These are phyloP conservation scores for Plantago major DNA, from an alignment of 257 asterid species.

Conservation along the genomic window DNA sequence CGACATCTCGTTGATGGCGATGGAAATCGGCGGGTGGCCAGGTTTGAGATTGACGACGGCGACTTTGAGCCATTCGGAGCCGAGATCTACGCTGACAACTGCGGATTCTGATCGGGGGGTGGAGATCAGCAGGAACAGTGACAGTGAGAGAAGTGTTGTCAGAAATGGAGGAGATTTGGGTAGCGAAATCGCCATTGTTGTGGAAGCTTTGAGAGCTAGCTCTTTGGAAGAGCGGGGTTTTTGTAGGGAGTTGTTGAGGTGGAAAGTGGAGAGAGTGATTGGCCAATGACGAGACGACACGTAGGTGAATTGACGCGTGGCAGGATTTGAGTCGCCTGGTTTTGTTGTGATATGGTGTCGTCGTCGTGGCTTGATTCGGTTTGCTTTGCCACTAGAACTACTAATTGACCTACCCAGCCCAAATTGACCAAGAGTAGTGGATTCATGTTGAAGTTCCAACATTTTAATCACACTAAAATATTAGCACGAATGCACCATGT, in stretches of 20 bases:
- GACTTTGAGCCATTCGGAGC: slow-evolving; percentile 90
- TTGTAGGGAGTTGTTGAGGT: slow-evolving; percentile 16
- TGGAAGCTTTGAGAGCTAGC: slow-evolving; percentile 15
- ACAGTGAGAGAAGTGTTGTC: slow-evolving; percentile 15
- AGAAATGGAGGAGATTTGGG: neutral
- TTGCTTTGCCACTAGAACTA: no score
- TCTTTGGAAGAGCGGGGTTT: slow-evolving; percentile 21
- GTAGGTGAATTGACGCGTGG: slow-evolving; percentile 49
- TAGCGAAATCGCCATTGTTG: slow-evolving; percentile 40
- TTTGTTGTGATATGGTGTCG: neutral
- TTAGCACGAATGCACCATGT: no score
- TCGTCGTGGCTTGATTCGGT: no score
- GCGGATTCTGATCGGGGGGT: slow-evolving; percentile 60
- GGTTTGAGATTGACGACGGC: slow-evolving; percentile 96
- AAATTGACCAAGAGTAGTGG: no score
- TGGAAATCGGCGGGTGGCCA: slow-evolving; percentile 81
- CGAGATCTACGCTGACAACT: slow-evolving; percentile 96
- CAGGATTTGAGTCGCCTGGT: slow-evolving; percentile 36
- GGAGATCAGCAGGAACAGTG: slow-evolving; percentile 41
- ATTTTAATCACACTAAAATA: no score
- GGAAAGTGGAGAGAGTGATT: slow-evolving; percentile 31
- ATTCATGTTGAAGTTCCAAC: no score
- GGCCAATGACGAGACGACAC: slow-evolving; percentile 36
- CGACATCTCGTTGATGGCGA: slow-evolving; percentile 98
- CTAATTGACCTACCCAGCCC: no score